These are phyloP conservation scores for Jamesozyma gamospora DNA, from an alignment of 805 yeast species.

Conservation along the genomic window DNA sequence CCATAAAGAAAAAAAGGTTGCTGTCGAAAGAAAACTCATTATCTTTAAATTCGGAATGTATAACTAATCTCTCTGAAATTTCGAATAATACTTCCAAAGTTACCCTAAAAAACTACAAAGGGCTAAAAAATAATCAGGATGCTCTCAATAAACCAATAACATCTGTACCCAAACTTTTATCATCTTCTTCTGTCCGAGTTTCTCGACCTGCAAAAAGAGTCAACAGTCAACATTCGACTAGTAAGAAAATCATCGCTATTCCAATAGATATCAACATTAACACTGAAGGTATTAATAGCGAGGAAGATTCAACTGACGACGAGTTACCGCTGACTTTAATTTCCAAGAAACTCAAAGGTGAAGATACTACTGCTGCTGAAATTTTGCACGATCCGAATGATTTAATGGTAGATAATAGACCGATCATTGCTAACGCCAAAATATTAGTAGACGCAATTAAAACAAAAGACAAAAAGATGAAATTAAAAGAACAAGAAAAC, in stretches of 20 bases:
- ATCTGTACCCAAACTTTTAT: too few relatives aligned
- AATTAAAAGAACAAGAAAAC: background rate
- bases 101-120: constrained; percentile 2
- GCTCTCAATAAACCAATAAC: too few relatives aligned
- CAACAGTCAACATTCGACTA: background rate
- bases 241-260: background rate
- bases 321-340: background rate
- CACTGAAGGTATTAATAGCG: background rate
- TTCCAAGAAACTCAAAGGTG: constrained; percentile 1
- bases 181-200: too few relatives aligned
- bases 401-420: constrained; percentile 21
- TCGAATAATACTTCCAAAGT: too few relatives aligned
- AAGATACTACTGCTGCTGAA: constrained; percentile 27
- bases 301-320: background rate
- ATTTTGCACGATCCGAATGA: constrained; percentile 26
- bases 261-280: background rate
- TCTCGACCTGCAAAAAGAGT: background rate
- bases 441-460: constrained; percentile 22
- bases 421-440: constrained; percentile 25
- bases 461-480: background rate
- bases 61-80: too few relatives aligned
- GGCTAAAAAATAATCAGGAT: too few relatives aligned
- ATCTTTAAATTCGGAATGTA: too few relatives aligned
- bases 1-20: too few relatives aligned
- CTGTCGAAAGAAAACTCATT: too few relatives aligned